These are phyloP conservation scores for Sphaerulina vaccinii DNA, from an alignment of 2,329 filamentous ascomycete genomes.

Conservation along the genomic window DNA sequence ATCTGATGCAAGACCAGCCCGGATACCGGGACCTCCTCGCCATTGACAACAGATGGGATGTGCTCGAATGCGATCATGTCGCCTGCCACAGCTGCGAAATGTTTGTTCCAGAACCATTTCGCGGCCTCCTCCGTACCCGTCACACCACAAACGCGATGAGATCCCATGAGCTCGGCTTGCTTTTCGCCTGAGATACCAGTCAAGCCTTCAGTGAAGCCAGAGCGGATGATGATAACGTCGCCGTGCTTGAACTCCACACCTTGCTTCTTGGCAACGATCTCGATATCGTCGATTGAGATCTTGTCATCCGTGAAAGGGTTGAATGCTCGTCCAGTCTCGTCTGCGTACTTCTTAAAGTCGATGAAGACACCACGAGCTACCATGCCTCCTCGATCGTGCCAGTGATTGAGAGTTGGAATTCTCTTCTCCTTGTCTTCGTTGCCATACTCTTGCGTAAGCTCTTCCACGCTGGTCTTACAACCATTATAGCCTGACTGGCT, in stretches of 20 bases:
- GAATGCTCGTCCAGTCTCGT: constrained; percentile 54
- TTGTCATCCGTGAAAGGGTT: constrained; percentile 51
- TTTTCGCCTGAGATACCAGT: constrained; percentile 40
- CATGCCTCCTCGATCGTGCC: constrained; percentile 54
- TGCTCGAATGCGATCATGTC: constrained; percentile 56
- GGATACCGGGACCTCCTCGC: constrained; percentile 26
- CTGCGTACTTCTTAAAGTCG: constrained; percentile 60
- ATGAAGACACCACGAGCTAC: constrained; percentile 58
- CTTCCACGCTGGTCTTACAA: constrained; percentile 35
- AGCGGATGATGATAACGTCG: constrained; percentile 59
- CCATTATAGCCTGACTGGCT: constrained; percentile 54
- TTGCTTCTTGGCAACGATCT: constrained; percentile 47
- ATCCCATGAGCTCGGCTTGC: constrained; percentile 44
- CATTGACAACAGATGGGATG: constrained; percentile 35
- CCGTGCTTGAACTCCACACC: constrained; percentile 47
- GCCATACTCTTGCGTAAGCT: constrained; percentile 31
- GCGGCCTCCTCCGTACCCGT: constrained; percentile 51
- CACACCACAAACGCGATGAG: constrained; percentile 40
- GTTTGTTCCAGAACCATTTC: constrained; percentile 59
- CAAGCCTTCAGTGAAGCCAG: constrained; percentile 52
- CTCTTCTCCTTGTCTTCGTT: constrained; percentile 30
- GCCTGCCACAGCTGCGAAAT: constrained; percentile 57
- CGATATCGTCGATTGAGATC: constrained; percentile 48
- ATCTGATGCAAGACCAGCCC: constrained; percentile 41
- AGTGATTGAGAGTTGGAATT: constrained; percentile 42